A percentile compares a stretch with the other conserved stretches of the same genome.
Evolutionary conservation across 2,329 filamentous ascomycete genomes (phyloP).

Genomic region (Parafenestella ontariensis): DNA sequence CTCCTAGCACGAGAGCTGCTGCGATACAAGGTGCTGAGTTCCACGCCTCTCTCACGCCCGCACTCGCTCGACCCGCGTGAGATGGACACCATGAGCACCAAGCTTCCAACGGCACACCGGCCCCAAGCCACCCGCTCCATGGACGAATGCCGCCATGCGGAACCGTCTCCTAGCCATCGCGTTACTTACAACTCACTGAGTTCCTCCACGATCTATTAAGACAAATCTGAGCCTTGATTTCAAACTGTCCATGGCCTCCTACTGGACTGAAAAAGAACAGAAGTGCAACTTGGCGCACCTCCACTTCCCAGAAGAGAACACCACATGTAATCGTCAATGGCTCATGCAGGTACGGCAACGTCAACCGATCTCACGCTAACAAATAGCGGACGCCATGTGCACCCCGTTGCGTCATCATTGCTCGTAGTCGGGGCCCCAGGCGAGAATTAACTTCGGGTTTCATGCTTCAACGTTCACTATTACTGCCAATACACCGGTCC

Average conservation of each 20-base stretch:
- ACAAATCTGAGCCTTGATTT: too few relatives aligned
- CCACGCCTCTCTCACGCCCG: background rate
- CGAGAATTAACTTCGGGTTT: background rate
- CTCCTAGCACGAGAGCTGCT: background rate
- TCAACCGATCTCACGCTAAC: slow-evolving; percentile 4
- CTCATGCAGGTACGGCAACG: slow-evolving; percentile 1
- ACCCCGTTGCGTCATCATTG: background rate
- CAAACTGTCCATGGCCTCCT: too few relatives aligned
- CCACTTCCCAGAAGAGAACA: background rate
- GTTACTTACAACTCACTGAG: background rate
- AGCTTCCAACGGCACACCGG: slow-evolving; percentile 10
- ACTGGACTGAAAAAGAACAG: too few relatives aligned
- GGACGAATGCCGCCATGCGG: slow-evolving; percentile 5
- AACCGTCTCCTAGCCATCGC: background rate
- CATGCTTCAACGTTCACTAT: background rate
- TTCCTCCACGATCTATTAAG: too few relatives aligned
- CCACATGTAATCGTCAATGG: background rate
- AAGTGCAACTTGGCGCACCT: slow-evolving; percentile 6
- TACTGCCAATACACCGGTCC: slow-evolving; percentile 9
- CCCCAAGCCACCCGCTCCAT: slow-evolving; percentile 4
- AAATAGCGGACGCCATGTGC: slow-evolving; percentile 1
- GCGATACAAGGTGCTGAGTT: background rate
- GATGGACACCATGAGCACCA: slow-evolving; percentile 5
- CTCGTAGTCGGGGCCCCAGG: background rate
- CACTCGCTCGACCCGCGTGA: slow-evolving; percentile 5